Evolutionary conservation across 371 early-diverging fungal genomes (phyloP), one percentile per base, ranked within the genome.

Genomic region (Mucor racemosus): DNA sequence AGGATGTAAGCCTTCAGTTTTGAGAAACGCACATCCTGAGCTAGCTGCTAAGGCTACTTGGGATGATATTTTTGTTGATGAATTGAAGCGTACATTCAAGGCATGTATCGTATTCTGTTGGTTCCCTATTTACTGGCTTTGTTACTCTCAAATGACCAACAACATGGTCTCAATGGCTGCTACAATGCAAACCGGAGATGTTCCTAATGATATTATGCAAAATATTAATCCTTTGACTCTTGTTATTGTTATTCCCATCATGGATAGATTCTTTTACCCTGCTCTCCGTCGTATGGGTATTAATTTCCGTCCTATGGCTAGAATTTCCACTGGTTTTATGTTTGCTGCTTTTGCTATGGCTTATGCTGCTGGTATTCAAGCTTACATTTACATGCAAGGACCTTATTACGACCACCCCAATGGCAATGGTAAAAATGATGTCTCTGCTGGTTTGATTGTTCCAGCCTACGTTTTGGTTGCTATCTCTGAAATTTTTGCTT

Each of bases 121-220:
- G 81, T 92, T 78, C 68, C 91, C 92, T 17, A 71, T 94, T 61
- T 94, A 88, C 83, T 94, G 94, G 94, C 85, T 90, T 33, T 84
- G 88, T 68, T 92, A 92, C 76, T 74, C 76, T 53, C 91, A 94
- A 79, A 91, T 93, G 84, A 79, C 79, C 55, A 89, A 88, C 78
- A 92, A 92, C 74, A 79, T 94, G 76, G 78, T 93, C 40, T 89
- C 88, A 40, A 88, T 88, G 81, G 89, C 89, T 50, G 81, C 82
- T 50, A 87, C 86, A 60, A 94, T 94, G 93, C 68, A 58, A 60
- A 75, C 76, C 76, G 91, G 90, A 66, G 84, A 46, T 73, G 86
- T 80, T 66, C 90, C 77, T 5, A 86, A 85, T 67, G 90, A 90
- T 64, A 85, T 88, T 58, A 78, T 90, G 77, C 84, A 85, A 65